A percentile compares a stretch with the other conserved stretches of the same genome.
phyloP scores from a whole-genome alignment of 2,329 filamentous ascomycete species.

The Hymenoscyphus fraxineus region DNA sequence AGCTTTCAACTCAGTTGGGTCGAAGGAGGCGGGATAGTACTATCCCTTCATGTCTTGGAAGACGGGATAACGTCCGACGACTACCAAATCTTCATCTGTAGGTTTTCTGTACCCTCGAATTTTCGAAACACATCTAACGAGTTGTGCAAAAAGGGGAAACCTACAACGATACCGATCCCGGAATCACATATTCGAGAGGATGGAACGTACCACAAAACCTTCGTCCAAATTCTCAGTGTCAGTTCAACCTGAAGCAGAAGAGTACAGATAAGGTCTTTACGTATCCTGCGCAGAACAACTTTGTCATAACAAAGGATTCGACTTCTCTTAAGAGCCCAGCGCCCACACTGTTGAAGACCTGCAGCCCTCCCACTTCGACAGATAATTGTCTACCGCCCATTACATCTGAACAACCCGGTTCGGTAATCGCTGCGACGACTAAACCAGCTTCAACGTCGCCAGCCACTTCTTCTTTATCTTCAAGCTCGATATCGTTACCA shows the following conservation, averaged over 20 bases:
- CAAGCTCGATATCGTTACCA: neutral
- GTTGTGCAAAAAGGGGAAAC: neutral
- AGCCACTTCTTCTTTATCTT: neutral
- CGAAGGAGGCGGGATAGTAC: neutral
- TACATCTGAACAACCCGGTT: neutral
- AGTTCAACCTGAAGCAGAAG: neutral
- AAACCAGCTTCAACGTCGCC: neutral
- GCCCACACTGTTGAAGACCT: neutral
- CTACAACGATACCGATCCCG: neutral
- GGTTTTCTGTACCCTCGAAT: neutral
- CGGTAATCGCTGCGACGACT: neutral
- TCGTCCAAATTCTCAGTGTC: neutral
- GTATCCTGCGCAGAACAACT: neutral
- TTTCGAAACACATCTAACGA: neutral
- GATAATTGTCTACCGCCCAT: neutral
- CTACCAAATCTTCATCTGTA: neutral
- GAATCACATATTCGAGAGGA: neutral
- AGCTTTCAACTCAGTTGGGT: neutral
- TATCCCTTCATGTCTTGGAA: neutral
- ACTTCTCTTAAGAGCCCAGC: neutral
- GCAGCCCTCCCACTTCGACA: neutral
- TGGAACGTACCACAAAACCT: neutral
- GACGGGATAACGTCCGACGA: neutral
- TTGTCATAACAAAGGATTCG: neutral
- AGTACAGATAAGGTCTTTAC: neutral